phyloP scores from a whole-genome alignment of 2,329 filamentous ascomycete species.

The Ceratocystis diversiconidia region DNA sequence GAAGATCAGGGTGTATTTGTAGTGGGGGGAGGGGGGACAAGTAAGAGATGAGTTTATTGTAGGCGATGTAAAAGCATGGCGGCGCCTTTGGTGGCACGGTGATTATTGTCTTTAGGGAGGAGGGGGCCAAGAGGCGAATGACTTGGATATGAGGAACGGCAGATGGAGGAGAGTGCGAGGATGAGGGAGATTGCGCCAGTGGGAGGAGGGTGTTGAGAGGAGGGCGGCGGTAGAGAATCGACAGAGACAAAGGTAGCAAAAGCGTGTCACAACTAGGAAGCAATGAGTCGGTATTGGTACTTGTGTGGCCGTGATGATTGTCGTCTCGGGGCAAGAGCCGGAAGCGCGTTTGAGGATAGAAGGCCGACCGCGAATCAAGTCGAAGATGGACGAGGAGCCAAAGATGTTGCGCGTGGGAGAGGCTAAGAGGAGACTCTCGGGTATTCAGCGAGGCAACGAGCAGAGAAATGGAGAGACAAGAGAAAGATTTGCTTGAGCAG shows the following conservation, averaged over 20 bases:
- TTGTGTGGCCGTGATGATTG: background rate
- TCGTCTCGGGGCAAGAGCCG: background rate
- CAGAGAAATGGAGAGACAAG: background rate
- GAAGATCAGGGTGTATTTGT: conserved; percentile 19
- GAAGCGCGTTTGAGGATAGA: background rate
- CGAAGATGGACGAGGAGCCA: background rate
- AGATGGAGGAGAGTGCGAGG: background rate
- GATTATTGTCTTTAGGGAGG: background rate
- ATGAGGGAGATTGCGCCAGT: background rate
- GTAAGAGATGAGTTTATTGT: conserved; percentile 35
- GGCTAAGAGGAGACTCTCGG: background rate
- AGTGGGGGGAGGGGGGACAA: conserved; percentile 18
- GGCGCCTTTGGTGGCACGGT: conserved; percentile 29
- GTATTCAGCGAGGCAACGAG: background rate
- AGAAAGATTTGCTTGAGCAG: background rate
- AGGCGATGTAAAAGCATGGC: conserved; percentile 44
- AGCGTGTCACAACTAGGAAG: background rate
- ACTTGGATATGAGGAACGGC: background rate
- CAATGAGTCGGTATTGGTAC: background rate
- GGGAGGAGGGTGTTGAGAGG: background rate
- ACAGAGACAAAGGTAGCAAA: background rate
- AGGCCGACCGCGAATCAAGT: background rate
- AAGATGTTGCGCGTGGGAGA: background rate
- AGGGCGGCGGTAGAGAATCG: background rate
- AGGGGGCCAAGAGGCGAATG: background rate